These are phyloP conservation scores for Hibiscus mutabilis DNA, from an alignment of 345 rosid species.

Conservation along the genomic window DNA sequence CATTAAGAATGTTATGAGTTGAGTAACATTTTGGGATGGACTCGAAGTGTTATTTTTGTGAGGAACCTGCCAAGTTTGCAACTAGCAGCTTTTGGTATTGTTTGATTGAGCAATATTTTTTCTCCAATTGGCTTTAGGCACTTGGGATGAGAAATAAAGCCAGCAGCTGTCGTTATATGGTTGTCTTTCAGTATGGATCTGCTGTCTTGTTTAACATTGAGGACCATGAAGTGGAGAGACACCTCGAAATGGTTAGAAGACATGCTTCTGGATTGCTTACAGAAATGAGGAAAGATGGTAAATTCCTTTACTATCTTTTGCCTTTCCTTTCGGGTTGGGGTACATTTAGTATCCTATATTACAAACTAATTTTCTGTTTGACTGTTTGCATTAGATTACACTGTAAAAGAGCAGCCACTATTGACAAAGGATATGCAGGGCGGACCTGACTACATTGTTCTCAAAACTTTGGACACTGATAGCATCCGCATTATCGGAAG, in stretches of 20 bases:
- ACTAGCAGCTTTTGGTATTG: constrained; percentile 4
- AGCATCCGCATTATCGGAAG: constrained; percentile 85
- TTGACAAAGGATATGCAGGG: constrained; percentile 73
- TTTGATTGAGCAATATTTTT: background rate
- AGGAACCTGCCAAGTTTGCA: background rate
- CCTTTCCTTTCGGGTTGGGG: background rate
- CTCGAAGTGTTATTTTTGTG: background rate
- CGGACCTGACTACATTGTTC: constrained; percentile 70
- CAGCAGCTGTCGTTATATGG: constrained; percentile 52
- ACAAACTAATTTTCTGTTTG: constrained; percentile 18
- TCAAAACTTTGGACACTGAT: constrained; percentile 71
- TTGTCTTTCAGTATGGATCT: constrained; percentile 91
- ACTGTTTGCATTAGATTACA: constrained; percentile 52
- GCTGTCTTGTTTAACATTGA: constrained; percentile 82
- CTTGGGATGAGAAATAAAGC: constrained; percentile 37
- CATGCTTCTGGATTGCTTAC: constrained; percentile 79
- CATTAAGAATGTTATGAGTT: background rate
- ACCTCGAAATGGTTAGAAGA: constrained; percentile 54
- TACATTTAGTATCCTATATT: background rate
- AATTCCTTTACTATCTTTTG: background rate
- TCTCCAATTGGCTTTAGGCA: constrained; percentile 28
- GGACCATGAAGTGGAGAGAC: constrained; percentile 57
- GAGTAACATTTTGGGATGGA: background rate
- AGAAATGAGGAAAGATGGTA: constrained; percentile 82
- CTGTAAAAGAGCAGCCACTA: constrained; percentile 74